A percentile compares a stretch with the other conserved stretches of the same genome.
phyloP scores from a whole-genome alignment of 306 rosid species.

The Fagus sylvatica region DNA sequence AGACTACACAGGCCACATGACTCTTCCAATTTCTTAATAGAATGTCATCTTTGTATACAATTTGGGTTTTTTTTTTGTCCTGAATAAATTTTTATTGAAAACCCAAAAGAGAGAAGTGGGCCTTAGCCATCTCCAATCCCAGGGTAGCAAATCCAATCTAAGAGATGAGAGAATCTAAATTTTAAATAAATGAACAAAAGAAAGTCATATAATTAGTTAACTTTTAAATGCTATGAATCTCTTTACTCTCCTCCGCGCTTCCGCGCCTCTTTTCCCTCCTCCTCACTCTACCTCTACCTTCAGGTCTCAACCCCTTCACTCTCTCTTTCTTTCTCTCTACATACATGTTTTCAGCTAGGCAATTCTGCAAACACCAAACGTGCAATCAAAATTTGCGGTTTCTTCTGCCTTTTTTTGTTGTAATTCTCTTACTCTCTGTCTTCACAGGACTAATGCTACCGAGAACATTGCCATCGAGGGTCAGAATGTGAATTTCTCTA shows the following conservation, averaged over 20 bases:
- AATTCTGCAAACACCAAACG: conserved; percentile 32
- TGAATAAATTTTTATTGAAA: too few species aligned
- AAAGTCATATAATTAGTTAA: neutral
- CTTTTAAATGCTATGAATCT: conserved; percentile 38
- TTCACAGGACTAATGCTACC: conserved; percentile 37
- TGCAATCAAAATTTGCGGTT: neutral
- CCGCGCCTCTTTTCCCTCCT: conserved; percentile 41
- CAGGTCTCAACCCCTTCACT: neutral
- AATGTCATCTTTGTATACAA: too few species aligned
- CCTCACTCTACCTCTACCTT: conserved; percentile 27
- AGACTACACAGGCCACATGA: too few species aligned
- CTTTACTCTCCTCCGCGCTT: conserved; percentile 27
- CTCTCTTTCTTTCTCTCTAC: neutral
- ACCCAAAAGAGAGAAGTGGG: too few species aligned
- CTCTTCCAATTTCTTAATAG: too few species aligned
- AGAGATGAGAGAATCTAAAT: too few species aligned
- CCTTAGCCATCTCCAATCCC: too few species aligned
- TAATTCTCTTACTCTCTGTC: neutral
- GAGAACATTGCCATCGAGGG: conserved; percentile 63
- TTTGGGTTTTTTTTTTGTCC: too few species aligned
- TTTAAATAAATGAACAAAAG: too few species aligned
- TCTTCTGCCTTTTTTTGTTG: neutral
- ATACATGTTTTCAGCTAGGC: conserved; percentile 23
- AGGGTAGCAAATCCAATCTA: too few species aligned
- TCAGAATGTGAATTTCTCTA: conserved; percentile 56